Evolutionary conservation across 306 rosid species (phyloP), one percentile per base, ranked within the genome.

Genomic region (Inga laurina): DNA sequence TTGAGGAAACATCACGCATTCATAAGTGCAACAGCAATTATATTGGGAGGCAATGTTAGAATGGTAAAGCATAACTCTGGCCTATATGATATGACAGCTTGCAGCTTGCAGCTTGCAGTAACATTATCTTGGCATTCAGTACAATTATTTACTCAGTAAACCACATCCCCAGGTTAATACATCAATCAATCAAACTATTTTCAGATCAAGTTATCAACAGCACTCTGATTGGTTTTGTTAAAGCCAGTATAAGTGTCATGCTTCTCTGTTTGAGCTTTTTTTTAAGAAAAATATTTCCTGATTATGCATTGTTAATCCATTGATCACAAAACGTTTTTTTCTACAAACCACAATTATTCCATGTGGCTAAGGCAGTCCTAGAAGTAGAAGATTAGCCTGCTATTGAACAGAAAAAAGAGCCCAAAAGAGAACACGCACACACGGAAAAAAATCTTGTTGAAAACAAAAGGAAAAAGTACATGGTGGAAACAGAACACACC

Each of bases 11-110:
- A 80, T 66, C 8, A 73, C 11, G 3, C 39, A 34, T 45, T 68
- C 14, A 15, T 83, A 4, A 85, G 82, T 88, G 22, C 54, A 69
- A 74, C 7, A 12, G 35, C n/a, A 82, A 32, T 15, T 81, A 74
- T 45, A 79, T 82, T 54, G 43, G 35, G 41, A 79, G 70, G 75
- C 70, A 30, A 61, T 30, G 72, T 76, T 62, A 44, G 24, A 21
- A 22, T 27, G 21, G 22, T 74, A 48, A 35, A n/a, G 27, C 37
- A 46, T 37, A 30, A 79, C 75, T 45, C 61, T 77, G 46, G 44
- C 69, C 72, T 52, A 37, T 24, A 72, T 79, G 48, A 59, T 21
- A 72, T 80, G 56, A 59, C 49, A 30, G 16, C 51, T 64, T 64
- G 71, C 8, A 77, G 45, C 27, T 73, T 10, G 44, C 46, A n/a